These are phyloP conservation scores for Phaffia australis DNA, from an alignment of 768 basidiomycete species.

Conservation along the genomic window DNA sequence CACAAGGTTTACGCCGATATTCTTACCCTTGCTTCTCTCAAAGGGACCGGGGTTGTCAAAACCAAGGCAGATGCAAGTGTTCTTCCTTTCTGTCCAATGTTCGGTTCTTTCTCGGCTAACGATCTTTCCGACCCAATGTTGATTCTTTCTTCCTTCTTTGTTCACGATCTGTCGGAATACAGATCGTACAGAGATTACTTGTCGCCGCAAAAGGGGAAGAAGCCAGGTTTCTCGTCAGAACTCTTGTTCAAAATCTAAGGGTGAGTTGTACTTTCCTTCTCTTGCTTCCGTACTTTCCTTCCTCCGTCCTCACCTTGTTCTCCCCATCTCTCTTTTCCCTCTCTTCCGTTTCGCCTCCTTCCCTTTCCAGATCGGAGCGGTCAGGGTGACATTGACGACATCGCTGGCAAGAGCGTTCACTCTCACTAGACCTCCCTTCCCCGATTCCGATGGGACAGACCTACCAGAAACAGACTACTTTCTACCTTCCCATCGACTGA, in stretches of 20 bases:
- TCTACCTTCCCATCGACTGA: neutral
- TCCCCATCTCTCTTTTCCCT: neutral
- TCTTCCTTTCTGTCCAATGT: neutral
- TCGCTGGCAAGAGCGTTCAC: conserved; percentile 70
- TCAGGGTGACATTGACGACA: conserved; percentile 66
- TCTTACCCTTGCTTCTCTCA: conserved; percentile 54
- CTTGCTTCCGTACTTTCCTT: conserved; percentile 16
- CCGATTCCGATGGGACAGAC: neutral
- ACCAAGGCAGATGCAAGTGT: conserved; percentile 50
- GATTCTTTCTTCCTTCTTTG: neutral
- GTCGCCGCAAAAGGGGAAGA: conserved; percentile 78
- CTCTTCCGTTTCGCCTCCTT: neutral
- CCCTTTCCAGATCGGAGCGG: conserved; percentile 72
- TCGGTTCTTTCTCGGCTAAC: too few relatives aligned
- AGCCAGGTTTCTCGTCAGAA: conserved; percentile 60
- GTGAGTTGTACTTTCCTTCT: conserved; percentile 26
- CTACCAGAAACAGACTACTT: neutral
- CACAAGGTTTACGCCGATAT: conserved; percentile 57
- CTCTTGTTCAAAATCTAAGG: conserved; percentile 33
- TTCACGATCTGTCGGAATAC: neutral
- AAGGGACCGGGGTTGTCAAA: conserved; percentile 64
- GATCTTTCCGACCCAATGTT: too few relatives aligned
- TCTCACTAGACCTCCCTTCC: conserved; percentile 43
- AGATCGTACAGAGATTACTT: conserved; percentile 65
- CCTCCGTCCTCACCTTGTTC: neutral